These are phyloP conservation scores for Hepatocystis sp. DNA, from an alignment of 169 alveolate species.

Conservation along the genomic window DNA sequence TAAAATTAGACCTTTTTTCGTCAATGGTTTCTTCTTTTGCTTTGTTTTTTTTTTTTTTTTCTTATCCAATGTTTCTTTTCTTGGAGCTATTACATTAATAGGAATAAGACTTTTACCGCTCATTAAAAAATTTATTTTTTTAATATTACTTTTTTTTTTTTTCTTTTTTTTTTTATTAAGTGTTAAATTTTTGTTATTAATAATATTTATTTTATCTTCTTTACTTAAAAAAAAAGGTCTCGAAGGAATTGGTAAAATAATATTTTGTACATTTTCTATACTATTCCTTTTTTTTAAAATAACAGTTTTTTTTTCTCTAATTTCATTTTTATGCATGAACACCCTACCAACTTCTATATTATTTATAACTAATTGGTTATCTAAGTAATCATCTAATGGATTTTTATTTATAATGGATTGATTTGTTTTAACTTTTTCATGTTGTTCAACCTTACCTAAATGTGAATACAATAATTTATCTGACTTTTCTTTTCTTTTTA, in stretches of 20 bases:
- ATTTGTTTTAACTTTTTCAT: constrained; percentile 1
- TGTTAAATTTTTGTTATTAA: constrained; percentile 11
- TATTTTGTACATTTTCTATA: constrained; percentile 72
- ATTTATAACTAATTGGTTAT: constrained; percentile 77
- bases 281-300: constrained; percentile 20
- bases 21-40: not conserved
- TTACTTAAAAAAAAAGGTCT: constrained; percentile 74
- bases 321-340: constrained; percentile 76
- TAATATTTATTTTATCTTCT: constrained; percentile 66
- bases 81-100: constrained; percentile 7
- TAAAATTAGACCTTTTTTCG: too few relatives aligned
- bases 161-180: not conserved
- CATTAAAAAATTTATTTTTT: constrained; percentile 42
- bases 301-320: constrained; percentile 51
- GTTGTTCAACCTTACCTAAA: constrained; percentile 25
- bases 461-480: constrained; percentile 40
- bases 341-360: constrained; percentile 77
- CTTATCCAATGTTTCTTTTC: constrained; percentile 3
- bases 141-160: constrained; percentile 12
- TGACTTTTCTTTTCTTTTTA: constrained; percentile 39
- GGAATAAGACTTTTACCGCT: constrained; percentile 63
- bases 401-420: constrained; percentile 44
- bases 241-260: constrained; percentile 82
- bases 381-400: constrained; percentile 49
- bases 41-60: constrained; percentile 1